A percentile compares a stretch with the other conserved stretches of the same genome.
phyloP scores from a whole-genome alignment of 2,329 filamentous ascomycete species.

The Aspergillus fumigatiaffinis region DNA sequence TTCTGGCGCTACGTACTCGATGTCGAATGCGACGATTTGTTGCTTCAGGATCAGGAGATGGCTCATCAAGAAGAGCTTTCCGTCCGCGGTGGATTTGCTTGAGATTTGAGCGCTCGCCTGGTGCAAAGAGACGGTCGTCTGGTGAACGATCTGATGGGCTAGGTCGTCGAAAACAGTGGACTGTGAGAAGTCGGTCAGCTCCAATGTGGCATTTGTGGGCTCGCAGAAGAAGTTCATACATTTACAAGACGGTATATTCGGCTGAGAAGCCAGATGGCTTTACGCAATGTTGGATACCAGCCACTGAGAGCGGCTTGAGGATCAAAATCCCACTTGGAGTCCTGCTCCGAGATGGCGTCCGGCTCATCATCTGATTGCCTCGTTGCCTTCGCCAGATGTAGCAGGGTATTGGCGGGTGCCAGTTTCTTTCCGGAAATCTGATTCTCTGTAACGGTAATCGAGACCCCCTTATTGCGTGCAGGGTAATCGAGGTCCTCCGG shows the following conservation, averaged over 20 bases:
- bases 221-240: slow-evolving; percentile 33
- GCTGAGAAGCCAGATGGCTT: slow-evolving; percentile 65
- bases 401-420: slow-evolving; percentile 37
- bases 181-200: slow-evolving; percentile 32
- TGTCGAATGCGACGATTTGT: slow-evolving; percentile 92
- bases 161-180: slow-evolving; percentile 68
- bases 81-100: slow-evolving; percentile 63
- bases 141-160: slow-evolving; percentile 78
- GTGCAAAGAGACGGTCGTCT: slow-evolving; percentile 79
- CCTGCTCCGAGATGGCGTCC: slow-evolving; percentile 40
- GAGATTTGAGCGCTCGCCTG: slow-evolving; percentile 70
- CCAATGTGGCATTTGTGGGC: neutral
- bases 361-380: slow-evolving; percentile 49
- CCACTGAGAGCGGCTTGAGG: slow-evolving; percentile 55
- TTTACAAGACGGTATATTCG: slow-evolving; percentile 68
- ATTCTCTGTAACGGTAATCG: slow-evolving; percentile 38
- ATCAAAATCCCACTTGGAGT: slow-evolving; percentile 51
- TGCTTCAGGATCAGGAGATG: slow-evolving; percentile 95
- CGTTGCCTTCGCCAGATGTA: slow-evolving; percentile 46
- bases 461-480: slow-evolving; percentile 45
- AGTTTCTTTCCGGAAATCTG: slow-evolving; percentile 54
- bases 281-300: slow-evolving; percentile 65
- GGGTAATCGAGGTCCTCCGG: slow-evolving; percentile 64
- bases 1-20: slow-evolving; percentile 68
- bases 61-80: slow-evolving; percentile 88